phyloP scores from a whole-genome alignment of 2,329 filamentous ascomycete species.

The Talaromyces verruculosus region DNA sequence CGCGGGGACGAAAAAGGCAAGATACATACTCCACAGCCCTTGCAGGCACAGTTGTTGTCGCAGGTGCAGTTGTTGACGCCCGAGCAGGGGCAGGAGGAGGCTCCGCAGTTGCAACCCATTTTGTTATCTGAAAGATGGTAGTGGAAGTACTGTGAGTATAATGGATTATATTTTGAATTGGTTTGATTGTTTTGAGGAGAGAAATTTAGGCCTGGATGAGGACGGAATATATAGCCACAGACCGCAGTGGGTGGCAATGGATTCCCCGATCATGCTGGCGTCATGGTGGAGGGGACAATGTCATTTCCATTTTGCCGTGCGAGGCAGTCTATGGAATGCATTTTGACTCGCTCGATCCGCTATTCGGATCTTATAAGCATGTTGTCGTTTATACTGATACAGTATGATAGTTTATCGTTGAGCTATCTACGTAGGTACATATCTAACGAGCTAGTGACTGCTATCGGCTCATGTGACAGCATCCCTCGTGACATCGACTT shows the following conservation, averaged over 20 bases:
- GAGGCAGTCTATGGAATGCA: not conserved
- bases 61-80: slow-evolving; percentile 37
- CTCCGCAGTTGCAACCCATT: slow-evolving; percentile 40
- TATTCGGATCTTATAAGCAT: not conserved
- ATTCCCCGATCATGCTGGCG: slow-evolving; percentile 13
- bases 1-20: not conserved
- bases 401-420: not conserved
- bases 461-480: slow-evolving; percentile 1
- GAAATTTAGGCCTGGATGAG: not conserved
- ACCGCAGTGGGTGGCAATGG: slow-evolving; percentile 1
- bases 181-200: not conserved
- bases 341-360: not conserved
- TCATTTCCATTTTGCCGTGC: not conserved
- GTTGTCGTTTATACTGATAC: not conserved
- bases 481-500: not conserved
- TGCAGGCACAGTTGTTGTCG: slow-evolving; percentile 36
- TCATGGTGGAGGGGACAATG: slow-evolving; percentile 3
- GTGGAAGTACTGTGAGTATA: not conserved
- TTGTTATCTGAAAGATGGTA: not conserved
- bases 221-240: not conserved
- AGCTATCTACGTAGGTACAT: too few relatives aligned
- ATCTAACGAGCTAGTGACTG: not conserved
- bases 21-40: slow-evolving; percentile 40
- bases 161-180: not conserved
- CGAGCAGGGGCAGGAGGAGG: slow-evolving; percentile 33